Evolutionary conservation across 352 stramenopile genomes (phyloP).

Genomic region (Phytophthora idaei): DNA sequence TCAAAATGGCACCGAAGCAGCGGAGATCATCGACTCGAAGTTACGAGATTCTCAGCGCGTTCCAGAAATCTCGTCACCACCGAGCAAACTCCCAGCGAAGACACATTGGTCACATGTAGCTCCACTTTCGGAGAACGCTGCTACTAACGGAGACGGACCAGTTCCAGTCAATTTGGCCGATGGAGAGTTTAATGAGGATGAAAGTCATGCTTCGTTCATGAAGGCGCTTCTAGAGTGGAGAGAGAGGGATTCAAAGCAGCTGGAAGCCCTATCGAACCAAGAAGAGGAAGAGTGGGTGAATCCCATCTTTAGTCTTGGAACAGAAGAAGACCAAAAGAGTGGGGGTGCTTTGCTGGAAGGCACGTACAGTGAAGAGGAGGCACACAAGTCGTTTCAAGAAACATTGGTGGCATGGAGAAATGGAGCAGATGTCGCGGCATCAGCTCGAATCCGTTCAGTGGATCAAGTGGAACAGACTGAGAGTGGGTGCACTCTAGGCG

Average conservation of each 20-base stretch:
- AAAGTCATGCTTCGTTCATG: conserved; percentile 76
- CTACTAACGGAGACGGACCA: conserved; percentile 24
- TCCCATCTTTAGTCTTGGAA: conserved; percentile 38
- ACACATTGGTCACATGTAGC: conserved; percentile 78
- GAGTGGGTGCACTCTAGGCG: conserved; percentile 42
- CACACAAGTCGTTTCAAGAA: conserved; percentile 65
- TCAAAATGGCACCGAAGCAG: conserved; percentile 5
- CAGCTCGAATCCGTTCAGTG: conserved; percentile 1
- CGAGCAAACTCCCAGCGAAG: conserved; percentile 28
- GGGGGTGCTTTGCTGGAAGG: conserved; percentile 62
- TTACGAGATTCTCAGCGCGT: conserved; percentile 43
- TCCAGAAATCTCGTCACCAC: conserved; percentile 36
- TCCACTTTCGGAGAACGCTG: conserved; percentile 49
- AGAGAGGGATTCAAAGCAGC: conserved; percentile 35
- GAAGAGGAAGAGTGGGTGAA: conserved; percentile 70
- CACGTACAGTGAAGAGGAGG: conserved; percentile 72
- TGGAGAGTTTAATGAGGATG: conserved; percentile 77
- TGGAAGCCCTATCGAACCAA: conserved; percentile 26
- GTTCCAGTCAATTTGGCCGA: conserved; percentile 76
- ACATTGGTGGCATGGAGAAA: conserved; percentile 68
- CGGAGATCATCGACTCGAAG: conserved; percentile 68
- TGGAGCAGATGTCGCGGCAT: conserved; percentile 9
- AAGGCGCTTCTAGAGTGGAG: conserved; percentile 84
- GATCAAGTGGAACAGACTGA: conserved; percentile 51
- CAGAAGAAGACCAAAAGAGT: conserved; percentile 9